Evolutionary conservation across 345 rosid species (phyloP).

Genomic region (Fremontodendron californicum): DNA sequence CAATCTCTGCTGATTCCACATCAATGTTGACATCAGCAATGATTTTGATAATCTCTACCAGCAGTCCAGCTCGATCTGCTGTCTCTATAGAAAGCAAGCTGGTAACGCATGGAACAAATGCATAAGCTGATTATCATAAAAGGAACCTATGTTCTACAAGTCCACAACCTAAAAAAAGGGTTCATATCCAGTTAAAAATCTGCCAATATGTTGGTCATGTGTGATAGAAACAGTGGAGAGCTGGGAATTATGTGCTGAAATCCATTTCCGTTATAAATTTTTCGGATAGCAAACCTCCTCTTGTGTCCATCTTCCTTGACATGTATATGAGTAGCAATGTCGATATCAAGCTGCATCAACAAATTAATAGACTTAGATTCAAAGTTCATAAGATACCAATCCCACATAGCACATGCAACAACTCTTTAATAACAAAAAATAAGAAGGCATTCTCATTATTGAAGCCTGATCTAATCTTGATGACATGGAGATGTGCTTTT

Average conservation of each 20-base stretch:
- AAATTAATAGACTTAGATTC: slow-evolving; percentile 10
- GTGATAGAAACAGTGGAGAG: background rate
- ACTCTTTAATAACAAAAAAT: background rate
- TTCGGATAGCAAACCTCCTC: slow-evolving; percentile 54
- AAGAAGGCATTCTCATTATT: background rate
- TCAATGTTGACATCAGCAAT: slow-evolving; percentile 77
- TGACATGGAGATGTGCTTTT: background rate
- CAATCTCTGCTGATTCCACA: slow-evolving; percentile 93
- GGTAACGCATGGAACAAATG: slow-evolving; percentile 23
- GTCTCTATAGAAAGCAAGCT: slow-evolving; percentile 88
- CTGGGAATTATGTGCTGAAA: background rate
- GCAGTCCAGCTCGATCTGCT: slow-evolving; percentile 93
- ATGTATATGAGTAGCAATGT: slow-evolving; percentile 69
- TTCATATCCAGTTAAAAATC: background rate
- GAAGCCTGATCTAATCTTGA: background rate
- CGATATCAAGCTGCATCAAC: slow-evolving; percentile 76
- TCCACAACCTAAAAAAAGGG: background rate
- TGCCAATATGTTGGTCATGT: background rate
- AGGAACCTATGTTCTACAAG: background rate
- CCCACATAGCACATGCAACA: background rate
- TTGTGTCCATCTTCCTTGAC: slow-evolving; percentile 83
- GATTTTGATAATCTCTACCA: slow-evolving; percentile 77
- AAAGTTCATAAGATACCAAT: background rate
- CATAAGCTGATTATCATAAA: background rate
- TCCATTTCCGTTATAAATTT: slow-evolving; percentile 7